Evolutionary conservation across 805 yeast genomes (phyloP).

Genomic region (Kluyveromyces aestuarii): DNA sequence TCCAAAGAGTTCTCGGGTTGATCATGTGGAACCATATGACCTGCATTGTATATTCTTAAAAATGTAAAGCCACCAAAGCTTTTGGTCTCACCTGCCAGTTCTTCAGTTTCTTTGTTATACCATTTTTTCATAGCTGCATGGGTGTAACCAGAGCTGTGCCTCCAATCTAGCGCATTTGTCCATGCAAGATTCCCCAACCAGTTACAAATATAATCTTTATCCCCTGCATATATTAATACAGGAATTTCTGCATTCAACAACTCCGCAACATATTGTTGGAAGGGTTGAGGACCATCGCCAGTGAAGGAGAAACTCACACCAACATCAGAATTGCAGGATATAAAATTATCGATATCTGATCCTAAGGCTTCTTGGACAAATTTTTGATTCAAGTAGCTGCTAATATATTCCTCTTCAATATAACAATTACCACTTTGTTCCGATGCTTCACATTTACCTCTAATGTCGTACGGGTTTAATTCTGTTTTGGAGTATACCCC

Average conservation of each 20-base stretch:
- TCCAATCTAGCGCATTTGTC: conserved; percentile 64
- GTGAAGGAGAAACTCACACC: conserved; percentile 58
- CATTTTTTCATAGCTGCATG: conserved; percentile 35
- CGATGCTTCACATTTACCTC: conserved; percentile 66
- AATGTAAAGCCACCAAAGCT: conserved; percentile 63
- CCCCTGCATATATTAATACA: conserved; percentile 87
- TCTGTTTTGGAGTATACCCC: conserved; percentile 71
- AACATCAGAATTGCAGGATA: conserved; percentile 61
- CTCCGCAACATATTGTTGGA: conserved; percentile 63
- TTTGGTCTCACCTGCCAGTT: conserved; percentile 64
- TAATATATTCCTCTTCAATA: conserved; percentile 59
- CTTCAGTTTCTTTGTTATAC: conserved; percentile 29
- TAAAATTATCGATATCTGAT: conserved; percentile 67
- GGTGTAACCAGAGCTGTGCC: conserved; percentile 41
- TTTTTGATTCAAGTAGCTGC: conserved; percentile 60
- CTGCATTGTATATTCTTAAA: conserved; percentile 71
- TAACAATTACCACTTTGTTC: conserved; percentile 59
- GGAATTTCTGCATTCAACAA: conserved; percentile 64
- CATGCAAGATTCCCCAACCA: conserved; percentile 88
- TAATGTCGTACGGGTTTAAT: conserved; percentile 77
- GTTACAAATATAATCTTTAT: conserved; percentile 85
- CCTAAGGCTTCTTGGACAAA: conserved; percentile 72
- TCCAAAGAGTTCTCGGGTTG: conserved; percentile 67
- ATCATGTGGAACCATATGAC: conserved; percentile 89
- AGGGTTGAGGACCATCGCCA: conserved; percentile 84